phyloP scores from a whole-genome alignment of 495 filamentous ascomycete genomes.

The Cenococcum geophilum region DNA sequence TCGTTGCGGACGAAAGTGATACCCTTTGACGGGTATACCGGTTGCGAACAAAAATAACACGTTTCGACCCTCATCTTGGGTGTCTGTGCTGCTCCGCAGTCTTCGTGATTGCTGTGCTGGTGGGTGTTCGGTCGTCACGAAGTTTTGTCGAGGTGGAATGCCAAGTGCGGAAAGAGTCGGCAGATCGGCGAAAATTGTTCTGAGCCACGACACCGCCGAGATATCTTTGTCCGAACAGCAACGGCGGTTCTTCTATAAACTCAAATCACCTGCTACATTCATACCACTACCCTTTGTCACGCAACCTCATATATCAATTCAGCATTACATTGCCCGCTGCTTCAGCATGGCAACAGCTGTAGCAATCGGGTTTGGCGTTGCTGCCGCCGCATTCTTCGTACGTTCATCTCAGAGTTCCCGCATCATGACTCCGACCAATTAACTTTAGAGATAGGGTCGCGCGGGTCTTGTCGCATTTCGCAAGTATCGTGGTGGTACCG shows the following conservation, averaged over 20 bases:
- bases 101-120: background rate
- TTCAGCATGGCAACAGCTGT: conserved; percentile 64
- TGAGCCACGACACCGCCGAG: conserved; percentile 15
- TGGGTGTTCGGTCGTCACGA: conserved; percentile 6
- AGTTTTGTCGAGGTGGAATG: background rate
- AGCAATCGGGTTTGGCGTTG: conserved; percentile 72
- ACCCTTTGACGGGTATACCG: conserved; percentile 38
- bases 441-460: conserved; percentile 56
- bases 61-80: conserved; percentile 62
- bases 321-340: background rate
- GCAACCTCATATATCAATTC: no score
- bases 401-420: conserved; percentile 17
- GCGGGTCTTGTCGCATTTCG: conserved; percentile 85
- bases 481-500: conserved; percentile 59
- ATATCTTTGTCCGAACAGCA: conserved; percentile 2
- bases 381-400: conserved; percentile 46
- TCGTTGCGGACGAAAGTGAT: conserved; percentile 85
- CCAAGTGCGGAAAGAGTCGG: background rate
- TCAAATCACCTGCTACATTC: no score
- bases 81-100: background rate
- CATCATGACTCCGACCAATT: conserved; percentile 7
- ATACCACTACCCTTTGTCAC: no score
- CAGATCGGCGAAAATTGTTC: conserved; percentile 11
- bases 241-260: background rate
- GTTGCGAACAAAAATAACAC: conserved; percentile 80